Percentiles rank a stretch among this genome's conserved stretches.
Conservation (phyloP, 2,329 filamentous ascomycete species). For the Penicillium sp. region DNA sequence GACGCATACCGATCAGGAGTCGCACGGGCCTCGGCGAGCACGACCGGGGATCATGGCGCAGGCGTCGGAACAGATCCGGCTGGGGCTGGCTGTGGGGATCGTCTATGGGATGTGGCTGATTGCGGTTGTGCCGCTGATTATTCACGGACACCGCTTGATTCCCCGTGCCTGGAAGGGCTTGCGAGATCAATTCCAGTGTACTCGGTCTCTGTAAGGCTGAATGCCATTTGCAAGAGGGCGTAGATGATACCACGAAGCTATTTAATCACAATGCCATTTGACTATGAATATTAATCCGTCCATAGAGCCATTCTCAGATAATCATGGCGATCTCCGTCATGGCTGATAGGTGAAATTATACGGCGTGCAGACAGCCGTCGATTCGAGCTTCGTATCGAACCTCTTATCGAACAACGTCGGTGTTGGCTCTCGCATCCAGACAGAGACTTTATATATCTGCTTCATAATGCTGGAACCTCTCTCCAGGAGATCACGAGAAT, state of each 20-base stretch:
- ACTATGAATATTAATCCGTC: neutral
- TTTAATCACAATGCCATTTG: neutral
- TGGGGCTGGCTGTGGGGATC: constrained; percentile 29
- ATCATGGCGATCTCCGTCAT: constrained; percentile 57
- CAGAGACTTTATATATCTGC: too few relatives aligned
- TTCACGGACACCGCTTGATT: constrained; percentile 31
- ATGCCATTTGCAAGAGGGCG: neutral
- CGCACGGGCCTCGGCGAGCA: constrained; percentile 9
- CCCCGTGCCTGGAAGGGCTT: constrained; percentile 19
- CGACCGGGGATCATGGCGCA: constrained; percentile 13
- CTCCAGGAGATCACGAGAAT: too few relatives aligned
- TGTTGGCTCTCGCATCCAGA: too few relatives aligned
- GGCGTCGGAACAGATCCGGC: constrained; percentile 23
- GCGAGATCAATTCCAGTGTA: constrained; percentile 14
- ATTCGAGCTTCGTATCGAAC: too few relatives aligned
- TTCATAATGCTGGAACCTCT: too few relatives aligned
- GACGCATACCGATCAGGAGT: constrained; percentile 19
- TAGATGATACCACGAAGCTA: neutral
- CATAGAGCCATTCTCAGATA: constrained; percentile 9
- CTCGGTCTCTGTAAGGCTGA: constrained; percentile 9
- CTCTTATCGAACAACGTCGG: too few relatives aligned
- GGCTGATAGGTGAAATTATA: constrained; percentile 64
- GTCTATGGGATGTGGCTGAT: constrained; percentile 37
- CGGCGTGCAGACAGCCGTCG: too few relatives aligned
- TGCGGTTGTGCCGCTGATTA: constrained; percentile 34